These are phyloP conservation scores for Cudoniella acicularis DNA, from an alignment of 495 filamentous ascomycete species.

Conservation along the genomic window DNA sequence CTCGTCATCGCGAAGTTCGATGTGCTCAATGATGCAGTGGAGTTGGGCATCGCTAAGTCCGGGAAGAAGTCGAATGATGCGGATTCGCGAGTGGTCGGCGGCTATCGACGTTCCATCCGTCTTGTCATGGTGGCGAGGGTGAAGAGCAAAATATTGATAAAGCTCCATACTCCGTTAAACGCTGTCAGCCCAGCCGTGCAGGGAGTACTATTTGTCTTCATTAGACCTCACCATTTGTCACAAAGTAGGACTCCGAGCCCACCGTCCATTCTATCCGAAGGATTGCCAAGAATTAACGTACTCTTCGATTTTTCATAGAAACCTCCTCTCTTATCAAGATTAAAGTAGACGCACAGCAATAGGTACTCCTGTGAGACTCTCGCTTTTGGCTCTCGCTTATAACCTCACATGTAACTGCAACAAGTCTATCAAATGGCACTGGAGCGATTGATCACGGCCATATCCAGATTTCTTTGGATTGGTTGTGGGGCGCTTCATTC, in stretches of 20 bases:
- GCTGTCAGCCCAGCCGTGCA: neutral
- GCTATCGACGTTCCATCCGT: neutral
- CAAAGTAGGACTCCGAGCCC: neutral
- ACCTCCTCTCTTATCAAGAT: too few species aligned
- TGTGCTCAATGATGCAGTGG: neutral
- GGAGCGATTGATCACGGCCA: too few species aligned
- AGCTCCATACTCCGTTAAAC: neutral
- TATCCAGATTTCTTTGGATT: too few species aligned
- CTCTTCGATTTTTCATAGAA: neutral
- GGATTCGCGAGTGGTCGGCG: neutral
- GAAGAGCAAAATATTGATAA: neutral
- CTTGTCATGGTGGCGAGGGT: neutral
- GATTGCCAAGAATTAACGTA: neutral
- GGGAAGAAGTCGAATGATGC: neutral
- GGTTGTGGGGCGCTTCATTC: too few species aligned
- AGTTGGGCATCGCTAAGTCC: neutral
- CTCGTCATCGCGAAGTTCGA: slow-evolving; percentile 1
- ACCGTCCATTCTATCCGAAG: neutral
- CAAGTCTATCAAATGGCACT: too few species aligned
- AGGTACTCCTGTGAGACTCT: too few species aligned
- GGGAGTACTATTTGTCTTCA: neutral
- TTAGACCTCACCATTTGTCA: neutral
- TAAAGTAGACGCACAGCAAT: too few species aligned
- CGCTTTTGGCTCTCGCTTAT: too few species aligned
- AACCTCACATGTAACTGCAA: too few species aligned